These are phyloP conservation scores for Scedosporium boydii DNA, from an alignment of 2,329 filamentous ascomycete species.

Conservation along the genomic window DNA sequence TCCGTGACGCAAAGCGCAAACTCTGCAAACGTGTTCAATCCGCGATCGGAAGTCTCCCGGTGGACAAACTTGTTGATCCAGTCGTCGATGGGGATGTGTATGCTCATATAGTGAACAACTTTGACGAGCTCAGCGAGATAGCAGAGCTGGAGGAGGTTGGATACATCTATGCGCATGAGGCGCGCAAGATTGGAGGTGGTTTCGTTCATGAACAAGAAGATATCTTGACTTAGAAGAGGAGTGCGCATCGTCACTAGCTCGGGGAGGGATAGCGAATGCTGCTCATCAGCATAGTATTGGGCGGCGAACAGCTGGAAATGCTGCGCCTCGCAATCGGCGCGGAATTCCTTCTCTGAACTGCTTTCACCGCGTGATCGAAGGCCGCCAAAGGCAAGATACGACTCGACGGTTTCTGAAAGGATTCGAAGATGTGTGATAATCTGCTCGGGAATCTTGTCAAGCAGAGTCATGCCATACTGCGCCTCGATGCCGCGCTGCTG, in stretches of 20 bases:
- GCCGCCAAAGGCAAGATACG: slow-evolving; percentile 71
- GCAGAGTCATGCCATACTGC: slow-evolving; percentile 61
- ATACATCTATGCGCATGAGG: slow-evolving; percentile 61
- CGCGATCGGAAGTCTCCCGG: slow-evolving; percentile 30
- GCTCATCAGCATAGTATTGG: slow-evolving; percentile 31
- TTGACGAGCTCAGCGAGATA: slow-evolving; percentile 89
- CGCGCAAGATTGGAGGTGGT: slow-evolving; percentile 61
- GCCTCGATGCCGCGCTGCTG: slow-evolving; percentile 78
- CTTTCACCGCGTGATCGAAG: slow-evolving; percentile 52
- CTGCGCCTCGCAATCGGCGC: slow-evolving; percentile 59
- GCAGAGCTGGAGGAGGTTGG: slow-evolving; percentile 73
- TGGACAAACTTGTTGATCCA: slow-evolving; percentile 39
- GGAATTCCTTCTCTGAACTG: slow-evolving; percentile 57
- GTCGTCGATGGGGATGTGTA: slow-evolving; percentile 39
- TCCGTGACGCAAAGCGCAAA: slow-evolving; percentile 42
- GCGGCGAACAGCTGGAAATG: slow-evolving; percentile 66
- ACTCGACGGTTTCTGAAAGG: slow-evolving; percentile 76
- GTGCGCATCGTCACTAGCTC: slow-evolving; percentile 35
- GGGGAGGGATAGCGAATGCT: slow-evolving; percentile 9
- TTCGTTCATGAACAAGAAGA: slow-evolving; percentile 75
- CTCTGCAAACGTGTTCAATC: slow-evolving; percentile 43
- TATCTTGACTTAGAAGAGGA: slow-evolving; percentile 58
- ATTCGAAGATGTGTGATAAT: slow-evolving; percentile 79
- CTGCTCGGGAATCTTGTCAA: slow-evolving; percentile 79
- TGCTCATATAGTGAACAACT: slow-evolving; percentile 52